These are phyloP conservation scores for Neurospora tetrasperma DNA, from an alignment of 495 filamentous ascomycete genomes.

Conservation along the genomic window DNA sequence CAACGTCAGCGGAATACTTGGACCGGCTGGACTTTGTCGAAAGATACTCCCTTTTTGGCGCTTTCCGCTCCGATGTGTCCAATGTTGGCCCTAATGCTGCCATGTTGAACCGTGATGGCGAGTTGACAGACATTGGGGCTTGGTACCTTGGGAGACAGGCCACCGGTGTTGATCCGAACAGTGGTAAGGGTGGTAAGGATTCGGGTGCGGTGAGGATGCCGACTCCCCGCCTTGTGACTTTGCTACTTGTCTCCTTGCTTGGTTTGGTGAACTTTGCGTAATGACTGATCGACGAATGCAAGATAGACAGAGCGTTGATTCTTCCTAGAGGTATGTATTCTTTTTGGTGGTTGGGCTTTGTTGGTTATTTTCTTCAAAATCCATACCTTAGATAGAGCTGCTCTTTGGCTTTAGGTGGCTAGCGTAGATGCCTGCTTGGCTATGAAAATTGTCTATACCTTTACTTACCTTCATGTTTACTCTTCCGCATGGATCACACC, in stretches of 20 bases:
- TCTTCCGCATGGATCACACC: neutral
- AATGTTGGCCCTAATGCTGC: conserved; percentile 61
- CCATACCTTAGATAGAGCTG: neutral
- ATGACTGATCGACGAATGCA: neutral
- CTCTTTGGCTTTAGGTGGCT: neutral
- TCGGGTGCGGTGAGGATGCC: neutral
- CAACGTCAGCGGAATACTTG: conserved; percentile 50
- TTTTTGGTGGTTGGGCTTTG: neutral
- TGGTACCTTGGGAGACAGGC: conserved; percentile 56
- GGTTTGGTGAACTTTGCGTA: neutral
- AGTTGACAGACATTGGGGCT: conserved; percentile 60
- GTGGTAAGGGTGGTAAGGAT: conserved; percentile 3
- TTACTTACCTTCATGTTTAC: neutral
- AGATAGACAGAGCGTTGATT: neutral
- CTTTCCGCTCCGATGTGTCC: conserved; percentile 53
- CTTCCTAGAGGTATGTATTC: neutral
- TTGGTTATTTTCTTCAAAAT: neutral
- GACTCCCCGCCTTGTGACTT: neutral
- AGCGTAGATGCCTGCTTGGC: neutral
- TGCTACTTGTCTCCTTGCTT: neutral
- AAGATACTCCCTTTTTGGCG: conserved; percentile 63
- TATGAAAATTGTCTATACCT: neutral
- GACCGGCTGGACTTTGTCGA: conserved; percentile 50
- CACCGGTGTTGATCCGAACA: conserved; percentile 33
- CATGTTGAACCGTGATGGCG: conserved; percentile 50